Evolutionary conservation across 371 early-diverging fungal species (phyloP), one percentile per base, ranked within the genome.

Genomic region (Mucor circinelloides): DNA sequence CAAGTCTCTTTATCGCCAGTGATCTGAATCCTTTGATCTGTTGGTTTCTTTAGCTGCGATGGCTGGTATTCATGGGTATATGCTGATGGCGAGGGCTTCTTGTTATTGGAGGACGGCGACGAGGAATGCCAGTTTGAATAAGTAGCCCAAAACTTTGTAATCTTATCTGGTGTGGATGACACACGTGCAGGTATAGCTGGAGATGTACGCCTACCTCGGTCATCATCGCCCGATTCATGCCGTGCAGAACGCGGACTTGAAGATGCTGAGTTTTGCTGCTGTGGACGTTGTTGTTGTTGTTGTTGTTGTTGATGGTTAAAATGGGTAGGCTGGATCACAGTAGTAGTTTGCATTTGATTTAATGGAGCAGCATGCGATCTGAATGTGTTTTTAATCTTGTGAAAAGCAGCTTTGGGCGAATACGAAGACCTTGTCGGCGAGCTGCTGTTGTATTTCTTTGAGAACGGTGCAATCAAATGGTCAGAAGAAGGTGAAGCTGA

Each of bases 1-100:
- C 85, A 87, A 10, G 81, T 84, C 36, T 87, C 87, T 30, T 78
- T 79, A 67, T 87, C 87, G 25, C 74, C 63, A 9, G 87, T 87
- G 12, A 87, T 82, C 52, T 87, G 87, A 32, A 87, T 85, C 10
- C 82, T 68, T 57, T 74, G 78, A 50, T 80, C 81, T 69, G 34
- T 59, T 34, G 25, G 27, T 13, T 27, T 60, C 23, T 60, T 60
- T 0, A 7, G 15, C 9, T 17, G 56, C 6, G 30, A 19, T 31
- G 32, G 32, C 17, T 56, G 31, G 2, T 28, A 19, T 56, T 28
- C 30, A 8, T 28, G 25, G 30, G 56, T 31, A 27, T 52, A 27
- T 6, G 56, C 31, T 8, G 56, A 56, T 7, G 56, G 42, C 3
- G 38, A 38, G 10, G 19, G 6, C 8, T 15, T n/a, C 19, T 55